Evolutionary conservation across 805 yeast species (phyloP), one percentile per base, ranked within the genome.

Genomic region (Yamadazyma laniorum): DNA sequence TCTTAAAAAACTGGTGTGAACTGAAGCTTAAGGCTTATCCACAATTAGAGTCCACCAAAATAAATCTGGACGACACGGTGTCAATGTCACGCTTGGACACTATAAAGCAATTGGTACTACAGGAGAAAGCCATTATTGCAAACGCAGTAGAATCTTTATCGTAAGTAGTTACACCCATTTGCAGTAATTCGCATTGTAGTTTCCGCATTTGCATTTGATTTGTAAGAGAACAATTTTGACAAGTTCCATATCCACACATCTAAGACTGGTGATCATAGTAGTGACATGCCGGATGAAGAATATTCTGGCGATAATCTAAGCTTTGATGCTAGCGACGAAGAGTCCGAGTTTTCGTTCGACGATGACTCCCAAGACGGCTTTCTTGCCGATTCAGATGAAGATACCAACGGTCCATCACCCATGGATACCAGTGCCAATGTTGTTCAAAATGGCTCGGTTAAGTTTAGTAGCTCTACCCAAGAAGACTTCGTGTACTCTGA

Each of bases 81-180:
- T 6, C 6, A 7, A 21, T 17, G 4, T 15, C 39, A 9, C 16
- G 38, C 13, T 15, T 16, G n/a, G 17, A 29, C 7, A 29, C 17
- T 8, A 55, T 59, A 25, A 23, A 34, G 5, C 21, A 28, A 6
- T 22, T 65, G 16, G 48, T 59, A 5, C 33, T 37, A 5, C 61
- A 54, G 37, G 72, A 66, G 41, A 55, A 53, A 43, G 37, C 16
- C 5, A 52, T 62, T 45, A n/a, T 65, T 16, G 26, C 32, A 15
- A 47, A 42, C 34, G 40, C 35, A 15, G n/a, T 33, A 17, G 29
- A 22, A 16, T 14, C 21, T 9, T 35, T 22, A 14, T 26, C 19
- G 22, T 25, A 36, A 13, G 9, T 26, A 17, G 12, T 18, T 29
- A 28, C 18, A 13, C 25, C 23, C 25, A 5, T 23, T 26, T 25